These are phyloP conservation scores for Trametes hirsuta DNA, from an alignment of 1,284 basidiomycete genomes.

Conservation along the genomic window DNA sequence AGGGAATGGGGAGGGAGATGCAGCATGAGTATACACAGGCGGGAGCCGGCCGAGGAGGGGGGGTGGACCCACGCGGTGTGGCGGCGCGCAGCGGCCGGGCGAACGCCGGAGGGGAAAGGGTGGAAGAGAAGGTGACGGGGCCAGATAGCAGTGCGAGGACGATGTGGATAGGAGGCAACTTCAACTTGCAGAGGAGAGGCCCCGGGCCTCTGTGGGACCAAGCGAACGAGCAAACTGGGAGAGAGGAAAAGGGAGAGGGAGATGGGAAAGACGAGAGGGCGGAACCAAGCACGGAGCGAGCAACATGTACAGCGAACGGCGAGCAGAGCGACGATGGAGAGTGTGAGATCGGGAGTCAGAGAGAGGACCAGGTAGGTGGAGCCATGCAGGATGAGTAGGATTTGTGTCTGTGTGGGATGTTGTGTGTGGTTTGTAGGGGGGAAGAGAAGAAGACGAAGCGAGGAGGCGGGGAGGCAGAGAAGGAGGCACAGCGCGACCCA, in stretches of 20 bases:
- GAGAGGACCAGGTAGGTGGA: not conserved
- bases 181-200: too few species aligned
- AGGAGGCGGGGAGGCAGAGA: not conserved
- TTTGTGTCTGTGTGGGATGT: too few species aligned
- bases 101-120: not conserved
- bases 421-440: too few species aligned
- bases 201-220: too few species aligned
- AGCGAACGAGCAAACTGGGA: not conserved
- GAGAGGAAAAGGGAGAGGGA: not conserved
- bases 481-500: not conserved
- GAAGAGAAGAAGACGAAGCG: not conserved
- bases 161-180: not conserved
- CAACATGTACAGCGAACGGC: slow-evolving; percentile 14
- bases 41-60: too few species aligned
- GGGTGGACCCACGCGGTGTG: too few species aligned
- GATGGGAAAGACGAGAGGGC: not conserved
- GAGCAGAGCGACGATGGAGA: slow-evolving; percentile 1
- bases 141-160: not conserved
- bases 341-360: too few species aligned
- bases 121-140: not conserved
- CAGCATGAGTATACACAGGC: too few species aligned
- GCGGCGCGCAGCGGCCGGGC: not conserved
- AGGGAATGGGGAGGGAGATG: too few species aligned
- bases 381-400: too few species aligned
- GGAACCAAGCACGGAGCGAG: slow-evolving; percentile 4